phyloP scores from a whole-genome alignment of 768 basidiomycete species.

The Cystoderma amianthinum region DNA sequence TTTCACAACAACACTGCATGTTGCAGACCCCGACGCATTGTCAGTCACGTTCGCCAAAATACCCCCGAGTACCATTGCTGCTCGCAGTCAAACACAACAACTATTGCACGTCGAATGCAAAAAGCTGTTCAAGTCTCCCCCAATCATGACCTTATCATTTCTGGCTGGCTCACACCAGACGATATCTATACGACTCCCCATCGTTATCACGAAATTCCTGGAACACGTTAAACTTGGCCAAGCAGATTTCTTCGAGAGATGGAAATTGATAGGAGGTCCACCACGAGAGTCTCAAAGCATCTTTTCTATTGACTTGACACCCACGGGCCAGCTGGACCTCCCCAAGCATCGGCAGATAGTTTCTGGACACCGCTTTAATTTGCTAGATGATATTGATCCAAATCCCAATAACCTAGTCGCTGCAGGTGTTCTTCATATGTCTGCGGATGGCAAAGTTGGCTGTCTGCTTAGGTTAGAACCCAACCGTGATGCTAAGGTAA shows the following conservation, averaged over 20 bases:
- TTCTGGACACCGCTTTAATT: slow-evolving; percentile 66
- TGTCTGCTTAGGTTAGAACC: slow-evolving; percentile 92
- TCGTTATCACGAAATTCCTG: slow-evolving; percentile 87
- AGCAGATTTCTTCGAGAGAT: slow-evolving; percentile 92
- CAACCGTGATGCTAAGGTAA: slow-evolving; percentile 90
- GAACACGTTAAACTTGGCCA: slow-evolving; percentile 84
- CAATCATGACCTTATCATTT: slow-evolving; percentile 83
- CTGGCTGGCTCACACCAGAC: slow-evolving; percentile 89
- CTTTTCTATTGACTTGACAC: slow-evolving; percentile 71
- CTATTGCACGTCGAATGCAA: slow-evolving; percentile 94
- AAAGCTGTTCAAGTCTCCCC: slow-evolving; percentile 68
- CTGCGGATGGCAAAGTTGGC: slow-evolving; percentile 89
- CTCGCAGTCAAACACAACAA: slow-evolving; percentile 88
- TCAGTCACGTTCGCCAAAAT: slow-evolving; percentile 86
- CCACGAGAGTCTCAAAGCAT: slow-evolving; percentile 88
- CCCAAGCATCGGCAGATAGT: slow-evolving; percentile 71
- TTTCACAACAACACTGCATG: slow-evolving; percentile 78
- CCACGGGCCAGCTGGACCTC: slow-evolving; percentile 67
- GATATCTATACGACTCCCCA: slow-evolving; percentile 75
- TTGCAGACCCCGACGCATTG: slow-evolving; percentile 69
- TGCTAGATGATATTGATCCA: slow-evolving; percentile 84
- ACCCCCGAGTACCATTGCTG: slow-evolving; percentile 72
- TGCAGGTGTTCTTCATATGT: slow-evolving; percentile 94
- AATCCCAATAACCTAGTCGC: slow-evolving; percentile 91
- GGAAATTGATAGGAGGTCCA: slow-evolving; percentile 95